Evolutionary conservation across 2,329 filamentous ascomycete species (phyloP).

Genomic region (Orbilia javanica): DNA sequence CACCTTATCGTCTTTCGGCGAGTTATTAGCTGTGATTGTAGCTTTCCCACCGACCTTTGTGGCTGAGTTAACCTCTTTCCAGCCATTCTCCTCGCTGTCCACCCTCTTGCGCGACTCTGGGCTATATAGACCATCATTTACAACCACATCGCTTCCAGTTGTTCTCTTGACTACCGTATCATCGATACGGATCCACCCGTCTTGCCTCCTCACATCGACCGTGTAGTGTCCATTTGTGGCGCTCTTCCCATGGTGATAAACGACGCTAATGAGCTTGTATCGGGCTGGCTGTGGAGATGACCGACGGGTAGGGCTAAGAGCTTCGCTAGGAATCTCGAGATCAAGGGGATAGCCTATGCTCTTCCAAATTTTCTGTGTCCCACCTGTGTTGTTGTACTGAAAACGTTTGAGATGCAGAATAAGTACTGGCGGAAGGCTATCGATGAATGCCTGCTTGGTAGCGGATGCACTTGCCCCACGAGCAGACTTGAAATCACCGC

Average conservation of each 20-base stretch:
- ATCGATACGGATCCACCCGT: conserved; percentile 97
- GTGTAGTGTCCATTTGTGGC: conserved; percentile 97
- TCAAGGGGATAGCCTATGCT: conserved; percentile 95
- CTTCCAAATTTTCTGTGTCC: conserved; percentile 98
- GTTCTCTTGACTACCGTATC: conserved; percentile 91
- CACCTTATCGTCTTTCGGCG: conserved; percentile 44
- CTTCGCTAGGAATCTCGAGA: conserved; percentile 90
- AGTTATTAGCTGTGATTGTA: neutral
- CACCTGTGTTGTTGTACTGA: conserved; percentile 88
- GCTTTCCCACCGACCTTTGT: conserved; percentile 62
- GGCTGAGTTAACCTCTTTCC: conserved; percentile 59
- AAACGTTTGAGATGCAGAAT: conserved; percentile 97
- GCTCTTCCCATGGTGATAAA: conserved; percentile 98
- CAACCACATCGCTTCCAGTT: conserved; percentile 77
- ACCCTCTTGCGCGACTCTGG: conserved; percentile 32
- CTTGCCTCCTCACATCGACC: conserved; percentile 93
- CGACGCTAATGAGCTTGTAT: conserved; percentile 87
- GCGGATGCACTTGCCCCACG: conserved; percentile 81
- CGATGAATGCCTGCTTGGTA: conserved; percentile 95
- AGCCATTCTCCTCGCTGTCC: conserved; percentile 33
- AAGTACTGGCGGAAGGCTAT: conserved; percentile 87
- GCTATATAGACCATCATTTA: conserved; percentile 57
- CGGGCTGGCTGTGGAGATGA: conserved; percentile 74
- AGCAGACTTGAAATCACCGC: conserved; percentile 81
- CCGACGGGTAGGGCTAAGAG: conserved; percentile 81